Evolutionary conservation across 768 basidiomycete species (phyloP).

Genomic region (Tulasnella sp.): DNA sequence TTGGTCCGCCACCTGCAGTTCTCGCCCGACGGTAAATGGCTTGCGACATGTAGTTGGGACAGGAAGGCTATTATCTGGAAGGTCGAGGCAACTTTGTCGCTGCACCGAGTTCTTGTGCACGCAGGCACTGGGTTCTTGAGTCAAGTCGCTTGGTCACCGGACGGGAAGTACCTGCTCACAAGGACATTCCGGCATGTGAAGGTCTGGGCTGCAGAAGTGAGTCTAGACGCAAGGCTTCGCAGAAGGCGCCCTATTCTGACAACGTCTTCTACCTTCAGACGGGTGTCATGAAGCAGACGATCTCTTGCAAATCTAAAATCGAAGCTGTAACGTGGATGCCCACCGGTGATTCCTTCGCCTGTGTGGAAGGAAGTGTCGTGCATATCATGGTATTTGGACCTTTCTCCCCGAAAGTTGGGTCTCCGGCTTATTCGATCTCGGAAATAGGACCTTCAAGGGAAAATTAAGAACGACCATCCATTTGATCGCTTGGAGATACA

Average conservation of each 20-base stretch:
- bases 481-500: conserved; percentile 58
- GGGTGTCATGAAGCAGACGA: conserved; percentile 53
- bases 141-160: conserved; percentile 72
- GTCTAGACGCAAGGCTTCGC: too few relatives aligned
- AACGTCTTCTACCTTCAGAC: conserved; percentile 41
- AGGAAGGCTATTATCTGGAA: background rate
- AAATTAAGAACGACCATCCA: conserved; percentile 50
- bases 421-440: background rate
- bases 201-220: conserved; percentile 58
- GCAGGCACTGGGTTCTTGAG: conserved; percentile 58
- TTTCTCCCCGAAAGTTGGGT: background rate
- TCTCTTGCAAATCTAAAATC: conserved; percentile 47
- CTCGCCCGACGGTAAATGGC: conserved; percentile 63
- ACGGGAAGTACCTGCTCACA: conserved; percentile 49
- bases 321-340: conserved; percentile 66
- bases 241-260: too few relatives aligned
- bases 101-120: conserved; percentile 51
- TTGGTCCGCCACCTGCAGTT: conserved; percentile 68
- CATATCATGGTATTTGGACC: conserved; percentile 9
- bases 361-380: conserved; percentile 57
- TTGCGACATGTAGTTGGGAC: conserved; percentile 61
- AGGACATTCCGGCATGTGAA: conserved; percentile 59
- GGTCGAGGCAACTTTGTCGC: conserved; percentile 41
- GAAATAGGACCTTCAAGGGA: conserved; percentile 50
- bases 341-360: conserved; percentile 56